Percentiles rank a stretch among this genome's conserved stretches.
Evolutionary conservation across 495 filamentous ascomycete species (phyloP).

Genomic region (Tricharina praecox): DNA sequence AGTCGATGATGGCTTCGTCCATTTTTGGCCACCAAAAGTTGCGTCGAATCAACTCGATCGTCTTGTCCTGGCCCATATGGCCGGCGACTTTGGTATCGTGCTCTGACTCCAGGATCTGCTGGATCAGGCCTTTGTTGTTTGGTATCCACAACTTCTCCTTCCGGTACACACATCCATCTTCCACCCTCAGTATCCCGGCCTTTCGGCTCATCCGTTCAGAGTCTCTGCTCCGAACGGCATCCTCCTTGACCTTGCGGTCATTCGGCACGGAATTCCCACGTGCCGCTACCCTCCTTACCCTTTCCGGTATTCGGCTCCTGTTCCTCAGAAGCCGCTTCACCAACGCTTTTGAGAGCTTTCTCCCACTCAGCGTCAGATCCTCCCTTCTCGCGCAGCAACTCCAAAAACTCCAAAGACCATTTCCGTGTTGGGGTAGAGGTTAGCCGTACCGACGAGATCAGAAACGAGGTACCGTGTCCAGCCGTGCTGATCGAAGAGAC

Average conservation of each 20-base stretch:
- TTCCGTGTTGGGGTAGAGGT: not conserved
- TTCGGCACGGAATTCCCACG: no score
- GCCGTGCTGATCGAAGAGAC: not conserved
- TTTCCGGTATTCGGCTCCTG: no score
- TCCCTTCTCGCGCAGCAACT: not conserved
- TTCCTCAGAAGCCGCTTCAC: not conserved
- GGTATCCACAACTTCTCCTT: not conserved
- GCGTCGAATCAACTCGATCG: not conserved
- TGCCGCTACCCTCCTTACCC: no score
- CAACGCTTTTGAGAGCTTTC: not conserved
- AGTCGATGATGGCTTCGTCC: not conserved
- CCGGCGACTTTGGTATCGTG: conserved; percentile 7
- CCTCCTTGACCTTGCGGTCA: no score
- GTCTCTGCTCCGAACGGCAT: no score
- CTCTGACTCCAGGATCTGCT: not conserved
- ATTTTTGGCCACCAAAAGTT: conserved; percentile 4
- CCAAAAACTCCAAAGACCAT: not conserved
- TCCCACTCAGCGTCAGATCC: not conserved
- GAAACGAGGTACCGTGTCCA: not conserved
- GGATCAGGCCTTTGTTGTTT: not conserved
- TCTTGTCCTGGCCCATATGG: conserved; percentile 9
- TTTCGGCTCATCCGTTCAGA: no score
- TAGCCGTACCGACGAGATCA: not conserved
- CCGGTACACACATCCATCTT: not conserved
- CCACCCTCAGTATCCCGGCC: no score